Conservation (phyloP, 2,329 filamentous ascomycete species). For the Aureobasidium sp. region DNA sequence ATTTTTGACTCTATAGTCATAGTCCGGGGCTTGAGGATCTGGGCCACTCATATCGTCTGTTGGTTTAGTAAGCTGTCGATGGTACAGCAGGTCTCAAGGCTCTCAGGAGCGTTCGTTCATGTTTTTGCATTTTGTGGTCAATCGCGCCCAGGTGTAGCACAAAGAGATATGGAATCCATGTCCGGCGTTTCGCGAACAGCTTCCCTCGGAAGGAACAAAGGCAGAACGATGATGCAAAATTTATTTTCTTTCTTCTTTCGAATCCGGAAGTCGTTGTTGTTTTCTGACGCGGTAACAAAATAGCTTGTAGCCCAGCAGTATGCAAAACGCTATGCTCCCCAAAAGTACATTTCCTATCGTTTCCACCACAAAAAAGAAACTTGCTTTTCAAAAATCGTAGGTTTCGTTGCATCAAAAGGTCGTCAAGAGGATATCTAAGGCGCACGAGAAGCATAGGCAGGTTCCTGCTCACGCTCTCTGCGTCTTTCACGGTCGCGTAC, state of each 20-base stretch:
- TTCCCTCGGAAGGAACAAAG: background rate
- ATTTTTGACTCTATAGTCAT: background rate
- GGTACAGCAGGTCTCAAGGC: too few relatives aligned
- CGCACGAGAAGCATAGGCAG: conserved; percentile 21
- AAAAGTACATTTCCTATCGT: background rate
- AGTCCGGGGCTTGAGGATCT: background rate
- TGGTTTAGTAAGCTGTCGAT: background rate
- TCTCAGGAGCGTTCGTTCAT: too few relatives aligned
- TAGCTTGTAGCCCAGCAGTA: background rate
- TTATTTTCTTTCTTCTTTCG: background rate
- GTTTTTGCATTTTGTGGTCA: background rate
- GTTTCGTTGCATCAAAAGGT: background rate
- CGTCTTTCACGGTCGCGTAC: conserved; percentile 12
- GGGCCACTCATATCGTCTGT: background rate
- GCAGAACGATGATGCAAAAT: background rate
- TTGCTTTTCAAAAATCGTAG: background rate
- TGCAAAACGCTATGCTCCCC: background rate
- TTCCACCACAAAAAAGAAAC: background rate
- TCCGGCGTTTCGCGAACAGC: background rate
- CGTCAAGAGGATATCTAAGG: background rate
- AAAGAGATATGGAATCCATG: background rate
- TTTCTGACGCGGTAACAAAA: background rate
- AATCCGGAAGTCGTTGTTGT: background rate
- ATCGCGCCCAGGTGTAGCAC: background rate
- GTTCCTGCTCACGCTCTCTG: conserved; percentile 17